Percentiles rank a stretch among this genome's conserved stretches.
Evolutionary conservation across 2,329 filamentous ascomycete genomes (phyloP).

Genomic region (Zalaria obscura): DNA sequence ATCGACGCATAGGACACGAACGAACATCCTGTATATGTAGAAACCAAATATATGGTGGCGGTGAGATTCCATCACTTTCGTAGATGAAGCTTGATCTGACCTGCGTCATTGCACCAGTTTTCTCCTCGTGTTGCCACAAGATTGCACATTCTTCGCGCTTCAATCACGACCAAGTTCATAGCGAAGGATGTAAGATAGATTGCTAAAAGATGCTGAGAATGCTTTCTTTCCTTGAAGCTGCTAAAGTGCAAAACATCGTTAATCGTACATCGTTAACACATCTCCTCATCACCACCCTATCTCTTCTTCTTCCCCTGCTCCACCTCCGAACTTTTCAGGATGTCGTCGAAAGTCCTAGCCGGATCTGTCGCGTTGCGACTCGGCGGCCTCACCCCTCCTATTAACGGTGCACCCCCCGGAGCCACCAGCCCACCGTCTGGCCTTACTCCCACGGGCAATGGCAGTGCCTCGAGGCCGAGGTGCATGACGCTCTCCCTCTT

Average conservation of each 20-base stretch:
- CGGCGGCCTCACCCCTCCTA: slow-evolving; percentile 10
- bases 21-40: too few species aligned
- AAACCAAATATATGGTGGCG: too few species aligned
- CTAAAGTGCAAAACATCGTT: neutral
- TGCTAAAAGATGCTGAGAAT: neutral
- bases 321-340: slow-evolving; percentile 19
- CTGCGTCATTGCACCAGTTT: too few species aligned
- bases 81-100: too few species aligned
- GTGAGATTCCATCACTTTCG: too few species aligned
- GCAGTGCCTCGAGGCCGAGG: slow-evolving; percentile 31
- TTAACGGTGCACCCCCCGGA: neutral
- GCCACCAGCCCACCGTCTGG: slow-evolving; percentile 23
- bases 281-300: neutral
- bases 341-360: slow-evolving; percentile 35
- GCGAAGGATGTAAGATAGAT: too few species aligned
- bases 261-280: neutral
- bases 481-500: slow-evolving; percentile 30
- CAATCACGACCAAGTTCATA: too few species aligned
- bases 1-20: too few species aligned
- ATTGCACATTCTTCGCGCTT: too few species aligned
- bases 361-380: slow-evolving; percentile 15
- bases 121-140: too few species aligned
- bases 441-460: slow-evolving; percentile 27
- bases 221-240: neutral
- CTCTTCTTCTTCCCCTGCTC: slow-evolving; percentile 15